Conservation (phyloP, 768 basidiomycete species). For the Lactarius sanguifluus region DNA sequence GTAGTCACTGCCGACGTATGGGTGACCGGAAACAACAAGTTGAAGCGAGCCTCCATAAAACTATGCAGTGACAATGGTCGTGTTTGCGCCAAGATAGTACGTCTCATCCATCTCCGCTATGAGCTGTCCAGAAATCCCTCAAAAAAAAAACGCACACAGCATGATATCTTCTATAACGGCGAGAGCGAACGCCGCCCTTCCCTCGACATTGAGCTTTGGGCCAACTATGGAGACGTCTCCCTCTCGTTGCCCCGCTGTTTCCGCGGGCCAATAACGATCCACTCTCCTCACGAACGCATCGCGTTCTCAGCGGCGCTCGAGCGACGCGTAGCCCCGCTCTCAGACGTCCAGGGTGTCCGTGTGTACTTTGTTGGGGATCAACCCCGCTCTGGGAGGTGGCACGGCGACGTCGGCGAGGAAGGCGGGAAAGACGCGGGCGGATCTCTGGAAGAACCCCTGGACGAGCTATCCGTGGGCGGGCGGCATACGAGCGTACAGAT, state of each 20-base stretch:
- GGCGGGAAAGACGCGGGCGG: not conserved
- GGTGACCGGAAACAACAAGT: not conserved
- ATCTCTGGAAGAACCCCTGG: not conserved
- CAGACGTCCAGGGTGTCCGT: slow-evolving; percentile 3
- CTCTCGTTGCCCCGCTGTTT: slow-evolving; percentile 16
- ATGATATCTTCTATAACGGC: not conserved
- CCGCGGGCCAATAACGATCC: slow-evolving; percentile 13
- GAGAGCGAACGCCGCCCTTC: not conserved
- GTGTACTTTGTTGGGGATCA: slow-evolving; percentile 16
- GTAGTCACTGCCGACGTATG: slow-evolving; percentile 9
- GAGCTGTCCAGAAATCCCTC: not conserved
- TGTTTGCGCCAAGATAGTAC: slow-evolving; percentile 11
- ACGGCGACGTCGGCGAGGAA: not conserved
- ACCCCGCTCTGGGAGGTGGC: not conserved
- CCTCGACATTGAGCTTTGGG: not conserved
- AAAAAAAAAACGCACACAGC: slow-evolving; percentile 1
- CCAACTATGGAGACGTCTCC: slow-evolving; percentile 8
- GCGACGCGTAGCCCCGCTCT: not conserved
- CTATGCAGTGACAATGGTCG: not conserved
- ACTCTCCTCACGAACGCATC: slow-evolving; percentile 2
- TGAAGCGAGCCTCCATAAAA: slow-evolving; percentile 1
- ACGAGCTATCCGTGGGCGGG: not conserved
- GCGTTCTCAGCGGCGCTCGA: slow-evolving; percentile 8
- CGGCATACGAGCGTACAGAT: slow-evolving; percentile 6
- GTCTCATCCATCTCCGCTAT: not conserved